A percentile compares a stretch with the other conserved stretches of the same genome.
These are phyloP conservation scores for Ustilago xerochloae DNA, from an alignment of 1,284 basidiomycete species.

Conservation along the genomic window DNA sequence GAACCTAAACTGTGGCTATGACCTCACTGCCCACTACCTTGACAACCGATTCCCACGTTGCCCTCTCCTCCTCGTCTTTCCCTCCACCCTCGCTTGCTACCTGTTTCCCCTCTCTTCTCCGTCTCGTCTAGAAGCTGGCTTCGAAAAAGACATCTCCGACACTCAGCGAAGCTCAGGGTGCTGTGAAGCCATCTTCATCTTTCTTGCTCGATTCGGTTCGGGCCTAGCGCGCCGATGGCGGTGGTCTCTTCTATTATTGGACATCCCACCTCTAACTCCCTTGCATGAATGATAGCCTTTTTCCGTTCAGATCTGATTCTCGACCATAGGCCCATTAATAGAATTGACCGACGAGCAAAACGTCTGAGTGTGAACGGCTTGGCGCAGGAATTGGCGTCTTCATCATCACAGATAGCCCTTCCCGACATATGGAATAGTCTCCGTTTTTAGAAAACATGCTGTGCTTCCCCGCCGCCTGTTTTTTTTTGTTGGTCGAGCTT, in stretches of 20 bases:
- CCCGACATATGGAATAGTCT: neutral
- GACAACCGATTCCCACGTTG: neutral
- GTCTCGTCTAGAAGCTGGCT: too few species aligned
- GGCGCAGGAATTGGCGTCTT: neutral
- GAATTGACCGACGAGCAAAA: neutral
- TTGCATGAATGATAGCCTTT: neutral
- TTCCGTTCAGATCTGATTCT: neutral
- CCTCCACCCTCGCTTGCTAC: neutral
- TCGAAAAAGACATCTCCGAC: neutral
- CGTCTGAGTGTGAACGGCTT: slow-evolving; percentile 6
- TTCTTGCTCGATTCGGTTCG: neutral
- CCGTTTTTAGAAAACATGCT: slow-evolving; percentile 1
- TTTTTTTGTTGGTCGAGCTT: neutral
- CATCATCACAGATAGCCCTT: neutral
- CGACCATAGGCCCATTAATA: too few species aligned
- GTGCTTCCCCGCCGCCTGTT: neutral
- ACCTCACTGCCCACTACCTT: slow-evolving; percentile 7
- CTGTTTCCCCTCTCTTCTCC: neutral
- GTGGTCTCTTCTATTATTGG: neutral
- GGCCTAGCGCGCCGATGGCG: neutral
- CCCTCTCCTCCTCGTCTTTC: neutral
- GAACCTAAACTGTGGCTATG: slow-evolving; percentile 11
- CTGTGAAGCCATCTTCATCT: neutral
- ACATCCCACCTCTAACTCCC: too few species aligned
- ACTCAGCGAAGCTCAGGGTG: neutral